A percentile compares a stretch with the other conserved stretches of the same genome.
Conservation (phyloP, 306 rosid species). For the Lathyrus aphaca region DNA sequence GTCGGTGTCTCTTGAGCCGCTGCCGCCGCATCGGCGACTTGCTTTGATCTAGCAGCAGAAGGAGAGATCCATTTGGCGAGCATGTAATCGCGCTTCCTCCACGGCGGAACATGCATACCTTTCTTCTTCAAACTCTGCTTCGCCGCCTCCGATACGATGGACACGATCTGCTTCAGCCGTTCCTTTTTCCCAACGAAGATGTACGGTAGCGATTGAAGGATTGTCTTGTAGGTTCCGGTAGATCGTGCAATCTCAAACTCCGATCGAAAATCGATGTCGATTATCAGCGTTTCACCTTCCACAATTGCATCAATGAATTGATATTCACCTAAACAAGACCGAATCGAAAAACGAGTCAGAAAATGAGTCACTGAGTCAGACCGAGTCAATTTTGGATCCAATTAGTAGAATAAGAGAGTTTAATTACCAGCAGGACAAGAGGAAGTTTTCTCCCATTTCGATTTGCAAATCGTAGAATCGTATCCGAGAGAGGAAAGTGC, state of each 20-base stretch:
- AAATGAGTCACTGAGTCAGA: not conserved
- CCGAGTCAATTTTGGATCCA: not conserved
- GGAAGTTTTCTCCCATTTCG: constrained; percentile 90
- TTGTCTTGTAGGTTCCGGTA: constrained; percentile 71
- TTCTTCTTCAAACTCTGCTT: constrained; percentile 89
- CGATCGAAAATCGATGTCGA: constrained; percentile 88
- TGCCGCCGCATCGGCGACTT: constrained; percentile 4
- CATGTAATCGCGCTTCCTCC: constrained; percentile 93
- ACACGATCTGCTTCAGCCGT: constrained; percentile 69
- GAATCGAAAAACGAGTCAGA: not conserved
- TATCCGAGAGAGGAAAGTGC: constrained; percentile 71
- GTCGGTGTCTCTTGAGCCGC: not conserved
- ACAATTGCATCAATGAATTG: constrained; percentile 80
- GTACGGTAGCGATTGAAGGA: constrained; percentile 85
- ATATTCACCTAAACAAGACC: constrained; percentile 66
- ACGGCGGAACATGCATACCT: constrained; percentile 95
- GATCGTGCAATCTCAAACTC: constrained; percentile 94
- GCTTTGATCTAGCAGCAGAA: constrained; percentile 33
- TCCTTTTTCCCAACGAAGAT: constrained; percentile 82
- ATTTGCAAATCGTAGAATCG: constrained; percentile 77
- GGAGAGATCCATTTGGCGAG: constrained; percentile 91
- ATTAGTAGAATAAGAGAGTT: not conserved
- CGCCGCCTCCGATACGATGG: constrained; percentile 83
- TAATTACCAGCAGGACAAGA: constrained; percentile 76
- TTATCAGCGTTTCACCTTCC: constrained; percentile 67